Evolutionary conservation across 805 yeast genomes (phyloP).

Genomic region (Lachancea lanzarotensis): DNA sequence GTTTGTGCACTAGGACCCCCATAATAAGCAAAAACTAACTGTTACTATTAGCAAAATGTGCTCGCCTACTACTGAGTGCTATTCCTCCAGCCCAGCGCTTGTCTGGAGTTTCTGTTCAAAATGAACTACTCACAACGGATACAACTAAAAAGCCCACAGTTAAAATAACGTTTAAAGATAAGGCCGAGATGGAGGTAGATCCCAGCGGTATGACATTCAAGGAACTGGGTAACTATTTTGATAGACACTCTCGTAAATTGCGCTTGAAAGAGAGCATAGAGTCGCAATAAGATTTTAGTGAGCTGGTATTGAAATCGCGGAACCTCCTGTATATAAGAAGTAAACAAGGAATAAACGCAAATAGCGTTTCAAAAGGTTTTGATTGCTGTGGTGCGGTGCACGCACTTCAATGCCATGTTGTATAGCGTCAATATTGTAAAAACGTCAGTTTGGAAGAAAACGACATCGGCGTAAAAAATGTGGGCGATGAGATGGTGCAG

Average conservation of each 20-base stretch:
- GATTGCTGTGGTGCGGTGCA: background rate
- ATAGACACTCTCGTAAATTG: conserved; percentile 75
- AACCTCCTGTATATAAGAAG: background rate
- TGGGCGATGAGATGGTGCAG: conserved; percentile 1
- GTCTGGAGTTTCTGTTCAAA: conserved; percentile 50
- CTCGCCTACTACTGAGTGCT: conserved; percentile 70
- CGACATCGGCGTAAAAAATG: background rate
- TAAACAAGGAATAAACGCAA: background rate
- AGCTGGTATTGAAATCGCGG: background rate
- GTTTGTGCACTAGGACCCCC: too few species aligned
- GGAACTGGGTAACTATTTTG: conserved; percentile 63
- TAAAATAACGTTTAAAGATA: conserved; percentile 76
- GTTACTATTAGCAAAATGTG: conserved; percentile 50
- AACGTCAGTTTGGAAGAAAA: background rate
- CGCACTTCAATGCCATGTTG: background rate
- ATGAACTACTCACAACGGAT: conserved; percentile 47
- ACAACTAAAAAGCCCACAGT: conserved; percentile 52
- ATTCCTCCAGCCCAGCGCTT: conserved; percentile 71
- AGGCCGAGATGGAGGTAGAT: conserved; percentile 58
- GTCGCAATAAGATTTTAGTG: conserved; percentile 8
- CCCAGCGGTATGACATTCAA: conserved; percentile 50
- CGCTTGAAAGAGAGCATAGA: conserved; percentile 67
- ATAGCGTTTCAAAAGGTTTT: background rate
- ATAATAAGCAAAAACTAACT: background rate
- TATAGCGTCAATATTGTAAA: too few species aligned